phyloP scores from a whole-genome alignment of 306 rosid species.

The cucumber (Cucumis sativus) region DNA sequence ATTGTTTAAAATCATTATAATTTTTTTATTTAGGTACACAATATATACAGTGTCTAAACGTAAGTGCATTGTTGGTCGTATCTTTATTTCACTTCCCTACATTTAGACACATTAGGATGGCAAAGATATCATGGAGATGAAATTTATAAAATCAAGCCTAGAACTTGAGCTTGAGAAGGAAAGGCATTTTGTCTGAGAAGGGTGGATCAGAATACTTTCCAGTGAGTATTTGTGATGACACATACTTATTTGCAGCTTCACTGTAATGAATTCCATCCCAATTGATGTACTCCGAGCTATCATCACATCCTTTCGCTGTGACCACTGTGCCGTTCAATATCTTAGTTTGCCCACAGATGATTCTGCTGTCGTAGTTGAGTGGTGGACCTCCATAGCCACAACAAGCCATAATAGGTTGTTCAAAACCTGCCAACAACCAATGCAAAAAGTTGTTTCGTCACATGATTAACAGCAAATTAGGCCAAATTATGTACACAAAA shows the following conservation, averaged over 20 bases:
- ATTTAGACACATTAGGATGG: background rate
- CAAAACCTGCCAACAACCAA: constrained; percentile 40
- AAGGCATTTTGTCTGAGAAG: constrained; percentile 78
- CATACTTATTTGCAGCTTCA: constrained; percentile 69
- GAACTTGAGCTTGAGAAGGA: constrained; percentile 58
- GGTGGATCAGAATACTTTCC: constrained; percentile 80
- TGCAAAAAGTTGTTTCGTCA: background rate
- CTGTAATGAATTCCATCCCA: constrained; percentile 97
- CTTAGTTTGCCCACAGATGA: constrained; percentile 59
- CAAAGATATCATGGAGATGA: constrained; percentile 9
- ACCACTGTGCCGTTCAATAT: constrained; percentile 50
- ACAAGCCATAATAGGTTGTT: constrained; percentile 74
- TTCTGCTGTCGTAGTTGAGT: constrained; percentile 47
- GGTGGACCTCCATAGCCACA: constrained; percentile 94
- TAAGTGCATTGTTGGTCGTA: background rate
- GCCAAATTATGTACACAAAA: background rate
- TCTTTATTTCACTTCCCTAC: background rate
- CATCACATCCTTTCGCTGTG: constrained; percentile 48
- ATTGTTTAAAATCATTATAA: no score
- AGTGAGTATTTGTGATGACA: constrained; percentile 64
- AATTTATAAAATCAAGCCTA: constrained; percentile 2
- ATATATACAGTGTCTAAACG: background rate
- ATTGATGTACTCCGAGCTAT: constrained; percentile 47
- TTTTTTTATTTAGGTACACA: background rate
- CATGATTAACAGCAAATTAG: background rate